Base-by-base conservation (phyloP, 768 basidiomycete species). In the Suillus occidentalis region DNA sequence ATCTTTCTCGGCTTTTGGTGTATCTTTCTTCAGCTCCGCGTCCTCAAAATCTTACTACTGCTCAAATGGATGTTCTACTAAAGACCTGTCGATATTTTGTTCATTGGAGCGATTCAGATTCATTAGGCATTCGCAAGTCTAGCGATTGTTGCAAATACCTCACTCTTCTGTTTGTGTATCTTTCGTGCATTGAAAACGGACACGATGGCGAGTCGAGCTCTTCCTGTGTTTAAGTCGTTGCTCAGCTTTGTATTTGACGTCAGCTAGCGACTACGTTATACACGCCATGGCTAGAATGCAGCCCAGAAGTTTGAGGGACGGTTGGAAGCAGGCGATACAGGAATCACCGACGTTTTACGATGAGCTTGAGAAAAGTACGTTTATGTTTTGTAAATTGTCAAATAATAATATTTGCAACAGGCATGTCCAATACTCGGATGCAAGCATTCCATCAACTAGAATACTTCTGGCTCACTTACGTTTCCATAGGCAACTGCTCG, bases 131-230 rank as follows among this genome's bases (percentile, higher is more conserved):
- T 55, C 76, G 55, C 60, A 64, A 61, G 56, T 76, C 76, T 20
- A 63, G 37, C 28, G 75, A 76, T 53, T 77, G 73, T 61, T 75
- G 76, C 57, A 75, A 69, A 62, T 65, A 63, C n/a, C 63, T 76
- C 60, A 67, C 74, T 1, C 55, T 69, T 58, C 75, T 76, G 36
- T 75, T 75, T 39, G 69, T 69, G 10, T 63, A 65, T 60, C 25
- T 68, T 36, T 73, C 69, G 28, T 69, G 62, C 57, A 61, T 65
- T n/a, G 76, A 69, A 36, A 68, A 69, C 43, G 20, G 65, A 63
- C 25, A 62, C 52, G 43, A 42, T 66, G 43, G 75, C 68, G 53
- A 68, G 76, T 68, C 13, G 22, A 39, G 20, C 22, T 56, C 47
- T 13, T n/a, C 36, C 62, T 67, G 34, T 31, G 5, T 56, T 18